A percentile compares a stretch with the other conserved stretches of the same genome.
Evolutionary conservation across 805 yeast species (phyloP).

Genomic region (Candida nonsorbophila): DNA sequence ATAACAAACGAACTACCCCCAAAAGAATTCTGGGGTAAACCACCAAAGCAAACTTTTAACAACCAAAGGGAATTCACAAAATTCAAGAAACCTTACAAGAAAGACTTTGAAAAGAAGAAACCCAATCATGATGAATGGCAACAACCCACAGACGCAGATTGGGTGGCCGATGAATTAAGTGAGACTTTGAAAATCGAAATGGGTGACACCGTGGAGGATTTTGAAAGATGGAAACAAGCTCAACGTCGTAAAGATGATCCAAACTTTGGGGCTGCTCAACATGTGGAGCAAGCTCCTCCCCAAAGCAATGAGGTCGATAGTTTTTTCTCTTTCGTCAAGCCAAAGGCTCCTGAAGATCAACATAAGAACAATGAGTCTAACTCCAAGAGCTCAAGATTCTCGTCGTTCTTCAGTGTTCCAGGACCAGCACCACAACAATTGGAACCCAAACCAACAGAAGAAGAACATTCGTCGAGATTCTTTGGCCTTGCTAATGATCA

Average conservation of each 20-base stretch:
- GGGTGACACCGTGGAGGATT: slow-evolving; percentile 54
- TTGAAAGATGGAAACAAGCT: slow-evolving; percentile 49
- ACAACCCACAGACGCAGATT: slow-evolving; percentile 12
- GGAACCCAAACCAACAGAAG: too few relatives aligned
- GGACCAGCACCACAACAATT: slow-evolving; percentile 1
- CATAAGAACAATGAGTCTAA: slow-evolving; percentile 10
- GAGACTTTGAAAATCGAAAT: slow-evolving; percentile 22
- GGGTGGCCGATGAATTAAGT: slow-evolving; percentile 27
- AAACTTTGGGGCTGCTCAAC: slow-evolving; percentile 3
- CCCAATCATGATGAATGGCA: slow-evolving; percentile 1
- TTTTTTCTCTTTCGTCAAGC: slow-evolving; percentile 36
- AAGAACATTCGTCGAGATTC: too few relatives aligned
- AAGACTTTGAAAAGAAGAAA: slow-evolving; percentile 4
- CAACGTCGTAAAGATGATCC: slow-evolving; percentile 40
- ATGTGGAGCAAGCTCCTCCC: too few relatives aligned
- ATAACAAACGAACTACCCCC: slow-evolving; percentile 4
- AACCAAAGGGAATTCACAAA: slow-evolving; percentile 3
- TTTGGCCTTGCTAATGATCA: too few relatives aligned
- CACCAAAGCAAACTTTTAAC: slow-evolving; percentile 1
- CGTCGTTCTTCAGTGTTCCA: slow-evolving; percentile 22
- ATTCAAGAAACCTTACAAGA: slow-evolving; percentile 6
- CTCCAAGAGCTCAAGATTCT: slow-evolving; percentile 30
- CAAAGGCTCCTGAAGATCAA: slow-evolving; percentile 13
- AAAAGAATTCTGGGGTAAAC: slow-evolving; percentile 12
- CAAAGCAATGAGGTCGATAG: slow-evolving; percentile 35